A percentile compares a stretch with the other conserved stretches of the same genome.
Evolutionary conservation across 495 filamentous ascomycete genomes (phyloP).

Genomic region (Lasiosphaeris hirsuta): DNA sequence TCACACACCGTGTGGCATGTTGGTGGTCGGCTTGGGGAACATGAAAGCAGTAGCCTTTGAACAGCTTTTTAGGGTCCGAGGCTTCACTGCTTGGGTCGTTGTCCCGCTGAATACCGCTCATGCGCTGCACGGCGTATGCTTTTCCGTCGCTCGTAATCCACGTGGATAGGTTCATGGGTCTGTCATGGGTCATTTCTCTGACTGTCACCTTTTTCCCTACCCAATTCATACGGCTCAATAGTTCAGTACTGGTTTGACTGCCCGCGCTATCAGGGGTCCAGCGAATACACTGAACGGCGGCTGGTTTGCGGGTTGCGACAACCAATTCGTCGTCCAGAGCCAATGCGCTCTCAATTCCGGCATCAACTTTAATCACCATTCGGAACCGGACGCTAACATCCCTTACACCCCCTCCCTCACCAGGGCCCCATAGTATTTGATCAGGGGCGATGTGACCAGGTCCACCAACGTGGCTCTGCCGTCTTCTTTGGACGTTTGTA

Average conservation of each 20-base stretch:
- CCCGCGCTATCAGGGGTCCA: constrained; percentile 83
- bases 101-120: constrained; percentile 21
- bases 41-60: constrained; percentile 90
- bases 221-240: constrained; percentile 83
- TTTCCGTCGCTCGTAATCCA: constrained; percentile 91
- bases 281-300: constrained; percentile 91
- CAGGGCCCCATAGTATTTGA: constrained; percentile 57
- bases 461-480: constrained; percentile 67
- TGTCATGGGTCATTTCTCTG: constrained; percentile 88
- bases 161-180: constrained; percentile 92
- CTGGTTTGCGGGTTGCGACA: constrained; percentile 88
- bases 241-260: constrained; percentile 84
- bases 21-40: constrained; percentile 56
- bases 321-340: constrained; percentile 91
- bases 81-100: constrained; percentile 24
- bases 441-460: constrained; percentile 50
- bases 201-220: constrained; percentile 72
- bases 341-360: constrained; percentile 81
- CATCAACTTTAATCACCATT: constrained; percentile 98
- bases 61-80: constrained; percentile 60
- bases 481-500: constrained; percentile 62
- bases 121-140: constrained; percentile 87
- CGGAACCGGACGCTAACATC: constrained; percentile 89
- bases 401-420: constrained; percentile 74
- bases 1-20: constrained; percentile 67